These are phyloP conservation scores for Ramularia collo-cygni DNA, from an alignment of 2,329 filamentous ascomycete genomes.

Conservation along the genomic window DNA sequence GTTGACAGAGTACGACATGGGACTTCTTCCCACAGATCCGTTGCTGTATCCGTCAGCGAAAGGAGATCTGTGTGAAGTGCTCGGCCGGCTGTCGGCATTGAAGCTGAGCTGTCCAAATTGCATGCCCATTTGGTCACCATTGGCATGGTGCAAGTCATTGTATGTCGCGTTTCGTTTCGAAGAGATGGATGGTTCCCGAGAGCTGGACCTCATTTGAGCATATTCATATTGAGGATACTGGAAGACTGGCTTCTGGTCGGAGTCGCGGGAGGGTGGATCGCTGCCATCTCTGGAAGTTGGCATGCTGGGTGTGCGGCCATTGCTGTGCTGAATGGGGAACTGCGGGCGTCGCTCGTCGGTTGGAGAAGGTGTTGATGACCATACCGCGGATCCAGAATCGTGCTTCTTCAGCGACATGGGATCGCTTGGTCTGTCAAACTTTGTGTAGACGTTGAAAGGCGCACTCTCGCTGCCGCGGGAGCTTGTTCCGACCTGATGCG, in stretches of 20 bases:
- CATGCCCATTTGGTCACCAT: conserved; percentile 33
- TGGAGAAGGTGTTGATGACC: conserved; percentile 33
- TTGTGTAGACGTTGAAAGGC: conserved; percentile 29
- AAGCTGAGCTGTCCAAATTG: conserved; percentile 26
- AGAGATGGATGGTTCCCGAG: conserved; percentile 40
- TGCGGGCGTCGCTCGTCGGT: conserved; percentile 37
- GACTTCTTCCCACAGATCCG: not conserved
- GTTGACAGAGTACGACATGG: not conserved
- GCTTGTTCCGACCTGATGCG: conserved; percentile 17
- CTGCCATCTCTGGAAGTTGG: conserved; percentile 48
- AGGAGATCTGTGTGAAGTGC: conserved; percentile 12
- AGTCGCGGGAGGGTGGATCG: conserved; percentile 51
- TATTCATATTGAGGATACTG: conserved; percentile 15
- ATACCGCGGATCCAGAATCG: conserved; percentile 16
- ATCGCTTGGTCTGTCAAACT: conserved; percentile 26
- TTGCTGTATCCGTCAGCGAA: conserved; percentile 6
- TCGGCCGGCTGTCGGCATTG: conserved; percentile 14
- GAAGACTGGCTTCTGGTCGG: conserved; percentile 34
- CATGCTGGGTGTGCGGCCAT: conserved; percentile 37
- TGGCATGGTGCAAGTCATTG: conserved; percentile 34
- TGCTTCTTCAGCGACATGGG: conserved; percentile 22
- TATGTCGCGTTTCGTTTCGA: conserved; percentile 39
- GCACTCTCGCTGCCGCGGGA: conserved; percentile 20
- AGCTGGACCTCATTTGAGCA: no score
- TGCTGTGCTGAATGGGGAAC: conserved; percentile 35